phyloP scores from a whole-genome alignment of 352 stramenopile species.

The Pythium coloratum region DNA sequence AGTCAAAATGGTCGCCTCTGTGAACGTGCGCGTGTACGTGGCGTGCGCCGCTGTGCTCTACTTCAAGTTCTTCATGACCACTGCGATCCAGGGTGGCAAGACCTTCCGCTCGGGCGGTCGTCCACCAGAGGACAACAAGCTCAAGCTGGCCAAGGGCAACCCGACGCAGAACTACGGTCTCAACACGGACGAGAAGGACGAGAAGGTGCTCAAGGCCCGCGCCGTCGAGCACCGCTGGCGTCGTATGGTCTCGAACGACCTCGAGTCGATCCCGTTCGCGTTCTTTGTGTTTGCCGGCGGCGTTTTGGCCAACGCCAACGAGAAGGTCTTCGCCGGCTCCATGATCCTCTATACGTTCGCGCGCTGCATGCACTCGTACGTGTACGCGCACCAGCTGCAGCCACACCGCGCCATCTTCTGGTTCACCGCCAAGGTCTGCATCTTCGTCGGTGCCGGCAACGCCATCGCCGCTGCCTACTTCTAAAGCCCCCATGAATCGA shows the following conservation, averaged over 20 bases:
- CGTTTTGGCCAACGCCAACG: slow-evolving; percentile 26
- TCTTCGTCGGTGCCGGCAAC: slow-evolving; percentile 30
- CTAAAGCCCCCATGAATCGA: not conserved
- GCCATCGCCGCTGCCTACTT: slow-evolving; percentile 12
- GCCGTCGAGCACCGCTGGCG: slow-evolving; percentile 36
- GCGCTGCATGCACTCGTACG: slow-evolving; percentile 36
- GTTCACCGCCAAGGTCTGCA: slow-evolving; percentile 23
- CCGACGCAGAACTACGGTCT: slow-evolving; percentile 46
- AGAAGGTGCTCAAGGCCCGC: slow-evolving; percentile 38
- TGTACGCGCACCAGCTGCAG: slow-evolving; percentile 36
- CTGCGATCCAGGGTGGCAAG: slow-evolving; percentile 51
- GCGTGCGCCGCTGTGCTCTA: slow-evolving; percentile 39
- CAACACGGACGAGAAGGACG: slow-evolving; percentile 30
- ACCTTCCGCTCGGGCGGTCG: slow-evolving; percentile 51
- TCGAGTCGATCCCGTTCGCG: slow-evolving; percentile 41
- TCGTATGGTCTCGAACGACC: slow-evolving; percentile 41
- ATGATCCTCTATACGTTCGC: slow-evolving; percentile 36
- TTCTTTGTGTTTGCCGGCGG: slow-evolving; percentile 28
- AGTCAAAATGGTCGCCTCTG: not conserved
- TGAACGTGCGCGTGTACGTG: slow-evolving; percentile 15
- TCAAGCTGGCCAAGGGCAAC: slow-evolving; percentile 26
- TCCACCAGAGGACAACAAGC: slow-evolving; percentile 52
- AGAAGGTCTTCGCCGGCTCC: slow-evolving; percentile 21
- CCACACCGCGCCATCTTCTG: slow-evolving; percentile 27
- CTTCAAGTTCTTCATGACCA: slow-evolving; percentile 58